Evolutionary conservation across 2,329 filamentous ascomycete genomes (phyloP).

Genomic region (Pseudogymnoascus sp.): DNA sequence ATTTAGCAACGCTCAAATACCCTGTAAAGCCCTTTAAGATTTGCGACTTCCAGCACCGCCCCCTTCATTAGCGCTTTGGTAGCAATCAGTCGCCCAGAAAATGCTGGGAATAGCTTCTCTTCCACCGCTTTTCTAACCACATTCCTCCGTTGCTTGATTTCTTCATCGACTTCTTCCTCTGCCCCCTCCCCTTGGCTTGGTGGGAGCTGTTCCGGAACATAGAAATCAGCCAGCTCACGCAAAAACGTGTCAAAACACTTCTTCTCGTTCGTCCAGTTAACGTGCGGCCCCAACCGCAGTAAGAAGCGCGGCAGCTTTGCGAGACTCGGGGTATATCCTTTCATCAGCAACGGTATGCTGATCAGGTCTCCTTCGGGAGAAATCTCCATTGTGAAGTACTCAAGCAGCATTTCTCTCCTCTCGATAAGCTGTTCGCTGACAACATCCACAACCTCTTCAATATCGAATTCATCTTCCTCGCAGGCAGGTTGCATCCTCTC

Average conservation of each 20-base stretch:
- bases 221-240: conserved; percentile 80
- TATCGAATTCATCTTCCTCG: conserved; percentile 49
- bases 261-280: conserved; percentile 80
- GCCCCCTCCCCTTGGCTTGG: conserved; percentile 32
- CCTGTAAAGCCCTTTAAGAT: conserved; percentile 83
- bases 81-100: conserved; percentile 73
- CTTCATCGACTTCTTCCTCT: conserved; percentile 38
- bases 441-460: conserved; percentile 54
- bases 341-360: conserved; percentile 75
- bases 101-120: conserved; percentile 81
- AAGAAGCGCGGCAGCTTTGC: conserved; percentile 85
- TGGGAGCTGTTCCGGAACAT: conserved; percentile 79
- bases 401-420: conserved; percentile 74
- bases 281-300: conserved; percentile 76
- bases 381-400: conserved; percentile 87
- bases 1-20: conserved; percentile 87
- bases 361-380: conserved; percentile 68
- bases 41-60: conserved; percentile 74
- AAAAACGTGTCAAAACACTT: conserved; percentile 78
- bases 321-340: conserved; percentile 78
- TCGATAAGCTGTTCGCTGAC: conserved; percentile 64
- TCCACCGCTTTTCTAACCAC: conserved; percentile 73
- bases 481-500: conserved; percentile 29
- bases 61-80: conserved; percentile 69
- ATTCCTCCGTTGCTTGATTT: conserved; percentile 49